phyloP scores from a whole-genome alignment of 768 basidiomycete species.

The Suillus alpinus region DNA sequence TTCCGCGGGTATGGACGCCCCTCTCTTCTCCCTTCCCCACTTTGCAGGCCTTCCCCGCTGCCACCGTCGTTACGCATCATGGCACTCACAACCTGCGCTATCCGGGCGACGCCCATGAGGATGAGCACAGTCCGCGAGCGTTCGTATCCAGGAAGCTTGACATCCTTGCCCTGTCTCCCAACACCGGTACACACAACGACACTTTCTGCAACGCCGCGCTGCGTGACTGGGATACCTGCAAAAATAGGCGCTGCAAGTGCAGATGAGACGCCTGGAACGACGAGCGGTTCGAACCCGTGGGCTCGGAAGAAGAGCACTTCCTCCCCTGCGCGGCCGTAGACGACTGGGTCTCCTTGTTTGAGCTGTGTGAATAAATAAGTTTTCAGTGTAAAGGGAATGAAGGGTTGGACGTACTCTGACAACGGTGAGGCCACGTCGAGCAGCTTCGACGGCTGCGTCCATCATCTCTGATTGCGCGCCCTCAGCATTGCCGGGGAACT shows the following conservation, averaged over 20 bases:
- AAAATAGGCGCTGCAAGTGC: conserved; percentile 88
- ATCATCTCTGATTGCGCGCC: conserved; percentile 94
- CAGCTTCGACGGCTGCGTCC: conserved; percentile 85
- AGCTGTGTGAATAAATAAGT: conserved; percentile 43
- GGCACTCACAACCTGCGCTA: conserved; percentile 66
- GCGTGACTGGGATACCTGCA: conserved; percentile 91
- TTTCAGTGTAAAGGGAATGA: not conserved
- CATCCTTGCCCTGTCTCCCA: conserved; percentile 78
- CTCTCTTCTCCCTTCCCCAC: conserved; percentile 43
- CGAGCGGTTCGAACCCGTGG: conserved; percentile 77
- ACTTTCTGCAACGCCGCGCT: conserved; percentile 89
- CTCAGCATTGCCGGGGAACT: conserved; percentile 97
- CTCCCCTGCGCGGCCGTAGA: conserved; percentile 93
- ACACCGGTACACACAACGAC: conserved; percentile 94
- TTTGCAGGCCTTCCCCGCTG: conserved; percentile 8
- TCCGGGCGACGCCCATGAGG: conserved; percentile 93
- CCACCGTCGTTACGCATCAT: conserved; percentile 33
- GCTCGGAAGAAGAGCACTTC: conserved; percentile 91
- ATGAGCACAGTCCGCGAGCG: conserved; percentile 78
- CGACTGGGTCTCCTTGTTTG: conserved; percentile 96
- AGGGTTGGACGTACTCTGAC: conserved; percentile 60
- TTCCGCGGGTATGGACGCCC: conserved; percentile 67
- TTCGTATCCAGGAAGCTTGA: conserved; percentile 85
- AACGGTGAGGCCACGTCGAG: conserved; percentile 75
- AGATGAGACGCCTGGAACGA: conserved; percentile 88